Evolutionary conservation across 129 eudicot species (phyloP), one percentile per base, ranked within the genome.

Genomic region (Artemisia tridentata): DNA sequence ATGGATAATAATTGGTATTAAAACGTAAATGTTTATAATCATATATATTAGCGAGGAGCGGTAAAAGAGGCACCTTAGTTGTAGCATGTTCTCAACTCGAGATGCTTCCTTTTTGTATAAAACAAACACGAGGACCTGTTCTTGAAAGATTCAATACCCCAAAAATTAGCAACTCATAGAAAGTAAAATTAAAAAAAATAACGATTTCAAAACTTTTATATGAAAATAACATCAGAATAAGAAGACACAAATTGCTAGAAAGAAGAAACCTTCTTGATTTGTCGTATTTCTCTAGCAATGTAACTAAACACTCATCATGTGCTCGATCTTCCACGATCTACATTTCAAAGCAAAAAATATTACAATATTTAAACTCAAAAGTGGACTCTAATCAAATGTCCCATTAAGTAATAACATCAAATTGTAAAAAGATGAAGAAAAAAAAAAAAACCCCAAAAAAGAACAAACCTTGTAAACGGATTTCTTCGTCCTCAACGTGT

Each of bases 61-160:
- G 50, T 69, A 60, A 54, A 23, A 52, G 18, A 43, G 69, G 60
- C 72, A 95, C 99, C 87, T 88, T 88, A 77, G 82, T 70, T 84
- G 92, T 60, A 95, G 76, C 96, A 95, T 87, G 62, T 18, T 88
- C 81, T 95, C 99, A 49, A 95, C 95, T n/a, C 97, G 78, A 29
- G 91, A 91, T 74, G 96, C 97, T 95, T 95, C 99, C 75, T 88
- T 95, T 83, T 95, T 91, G 86, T 95, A 95, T 51, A 90, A 78
- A 25, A 95, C 99, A 59, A 90, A 95, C 29, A 90, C 99, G 75
- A 95, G 47, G 11, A 95, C 99, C 97, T 82, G 67, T 95, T 95
- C 80, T 97, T 90, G 91, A 69, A 62, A 69, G 20, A 75, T 57
- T 57, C 17, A 67, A 31, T 31, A 9, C 21, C 6, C 58, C 67